Base-by-base conservation (phyloP, 2,329 filamentous ascomycete genomes). In the Beauveria bassiana region DNA sequence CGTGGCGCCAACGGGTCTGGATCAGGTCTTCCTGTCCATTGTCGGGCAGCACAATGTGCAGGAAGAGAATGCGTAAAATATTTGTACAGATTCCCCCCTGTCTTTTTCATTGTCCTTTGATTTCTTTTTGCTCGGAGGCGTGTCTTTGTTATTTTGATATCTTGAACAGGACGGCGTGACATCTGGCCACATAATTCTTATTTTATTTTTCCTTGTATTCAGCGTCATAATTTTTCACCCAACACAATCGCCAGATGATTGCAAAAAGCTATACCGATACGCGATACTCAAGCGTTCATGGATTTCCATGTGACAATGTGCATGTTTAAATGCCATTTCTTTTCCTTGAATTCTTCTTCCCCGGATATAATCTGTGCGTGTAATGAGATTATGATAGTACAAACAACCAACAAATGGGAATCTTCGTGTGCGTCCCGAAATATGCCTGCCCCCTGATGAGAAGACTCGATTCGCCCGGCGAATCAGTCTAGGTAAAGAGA, bases 1-100 rank as follows among this genome's bases (percentile, higher is more conserved):
- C 55, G 91, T 96, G 65, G 89, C 85, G 62, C 90, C 91, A 26
- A 95, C 91, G 20, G 96, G 91, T 18, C 76, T 97, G 47, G 93
- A 97, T 70, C 90, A 96, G 73, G 92, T 97, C 0, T 97, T 97
- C 74, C 74, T 97, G 71, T 83, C 82, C 28, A 95, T 97, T 70
- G 91, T 96, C 0, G 87, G 87, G 1, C 83, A 86, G 72, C 89
- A 96, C 71, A 86, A 92, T 71, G 83, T 93, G 7, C 79, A 86
- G 66, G 91, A 96, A 71, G 92, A 93, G 75, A 81, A 83, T 24
- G 12, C 58, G 28, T 60, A 47, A 28, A 47, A 38, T 14, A 38
- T 16, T 5, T 16, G 12, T 16, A 38, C 14, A 38, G 14, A 38
- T 38, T 38, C 14, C 34, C 34, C 34, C 34, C 0, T 34, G 10